Base-by-base conservation (phyloP, 495 filamentous ascomycete species). In the Penicillium longicatenatum region DNA sequence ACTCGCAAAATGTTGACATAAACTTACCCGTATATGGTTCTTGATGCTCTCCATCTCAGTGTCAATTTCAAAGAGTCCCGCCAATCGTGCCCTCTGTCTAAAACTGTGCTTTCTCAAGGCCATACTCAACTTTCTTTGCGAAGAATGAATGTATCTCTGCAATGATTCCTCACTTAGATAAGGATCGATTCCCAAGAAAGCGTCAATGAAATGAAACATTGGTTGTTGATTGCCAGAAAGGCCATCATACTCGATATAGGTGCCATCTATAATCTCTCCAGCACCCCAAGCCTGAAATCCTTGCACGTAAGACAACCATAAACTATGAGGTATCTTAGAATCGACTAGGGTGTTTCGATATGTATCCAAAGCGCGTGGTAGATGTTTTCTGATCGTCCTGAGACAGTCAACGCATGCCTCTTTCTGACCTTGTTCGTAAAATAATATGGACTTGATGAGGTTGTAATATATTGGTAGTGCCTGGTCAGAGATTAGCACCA, bases 211-310 rank as follows among this genome's bases (percentile, higher is more conserved):
- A 44, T 75, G 70, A 58, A 79, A 80, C 19, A 78, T 45, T 39
- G 77, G 57, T 9, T 74, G 60, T 24, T 80, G 73, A 47, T 73
- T 78, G 4, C 76, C 77, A 26, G 70, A 75, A 16, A 79, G 55
- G 24, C 78, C 78, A 55, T 80, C 73, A 54, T 71, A 79, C 42
- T 75, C 69, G 45, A 69, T 49, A 58, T 59, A 74, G 26, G 72
- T 60, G 5, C 64, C 63, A 44, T 63, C 62, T 17, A 48, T 50
- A 19, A 69, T 61, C 29, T 66, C 54, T 2, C 72, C 76, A 16
- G 64, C 58, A 1, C 65, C 76, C 77, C 75, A 80, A 16, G 65
- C 76, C 21, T 70, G 71, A 39, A 79, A 76, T 6, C 77, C 74
- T 59, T 79, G 77, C 0, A 79, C 69, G 43, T 74, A 67, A 33